Conservation (phyloP, 805 yeast genomes). For the Nakazawaea wickerhamii region DNA sequence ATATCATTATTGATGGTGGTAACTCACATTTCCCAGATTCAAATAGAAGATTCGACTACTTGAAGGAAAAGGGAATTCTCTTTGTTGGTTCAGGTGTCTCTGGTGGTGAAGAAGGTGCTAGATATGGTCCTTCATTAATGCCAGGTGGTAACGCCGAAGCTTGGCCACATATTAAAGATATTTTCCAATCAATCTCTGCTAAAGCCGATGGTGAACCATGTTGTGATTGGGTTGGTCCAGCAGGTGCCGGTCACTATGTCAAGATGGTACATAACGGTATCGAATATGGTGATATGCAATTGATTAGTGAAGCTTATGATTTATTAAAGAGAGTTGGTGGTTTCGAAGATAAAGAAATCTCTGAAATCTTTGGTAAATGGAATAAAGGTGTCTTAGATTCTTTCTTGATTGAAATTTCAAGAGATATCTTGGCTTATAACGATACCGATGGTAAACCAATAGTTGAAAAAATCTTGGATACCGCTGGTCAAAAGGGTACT, state of each 20-base stretch:
- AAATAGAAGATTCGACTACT: conserved; percentile 91
- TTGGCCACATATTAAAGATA: conserved; percentile 97
- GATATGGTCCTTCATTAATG: conserved; percentile 98
- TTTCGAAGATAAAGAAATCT: conserved; percentile 84
- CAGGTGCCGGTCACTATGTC: conserved; percentile 98
- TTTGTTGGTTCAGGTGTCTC: conserved; percentile 99
- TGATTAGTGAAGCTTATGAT: conserved; percentile 97
- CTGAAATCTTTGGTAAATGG: conserved; percentile 89
- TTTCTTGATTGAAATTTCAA: conserved; percentile 93
- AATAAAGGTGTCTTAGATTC: conserved; percentile 97
- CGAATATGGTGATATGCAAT: conserved; percentile 99
- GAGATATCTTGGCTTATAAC: conserved; percentile 85
- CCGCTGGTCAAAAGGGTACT: conserved; percentile 99
- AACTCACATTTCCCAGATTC: conserved; percentile 99
- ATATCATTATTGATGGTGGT: conserved; percentile 99
- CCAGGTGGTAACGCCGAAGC: conserved; percentile 99
- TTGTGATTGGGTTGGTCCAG: conserved; percentile 99
- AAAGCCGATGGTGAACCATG: conserved; percentile 98
- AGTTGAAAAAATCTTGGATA: conserved; percentile 92
- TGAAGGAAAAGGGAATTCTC: conserved; percentile 78
- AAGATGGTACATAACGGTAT: conserved; percentile 99
- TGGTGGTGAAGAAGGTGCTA: conserved; percentile 99
- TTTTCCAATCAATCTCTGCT: conserved; percentile 94
- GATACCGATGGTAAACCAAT: conserved; percentile 89
- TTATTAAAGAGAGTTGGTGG: conserved; percentile 92